Percentiles rank a stretch among this genome's conserved stretches.
Conservation (phyloP, 2,329 filamentous ascomycete species). For the Bisporella sp. region DNA sequence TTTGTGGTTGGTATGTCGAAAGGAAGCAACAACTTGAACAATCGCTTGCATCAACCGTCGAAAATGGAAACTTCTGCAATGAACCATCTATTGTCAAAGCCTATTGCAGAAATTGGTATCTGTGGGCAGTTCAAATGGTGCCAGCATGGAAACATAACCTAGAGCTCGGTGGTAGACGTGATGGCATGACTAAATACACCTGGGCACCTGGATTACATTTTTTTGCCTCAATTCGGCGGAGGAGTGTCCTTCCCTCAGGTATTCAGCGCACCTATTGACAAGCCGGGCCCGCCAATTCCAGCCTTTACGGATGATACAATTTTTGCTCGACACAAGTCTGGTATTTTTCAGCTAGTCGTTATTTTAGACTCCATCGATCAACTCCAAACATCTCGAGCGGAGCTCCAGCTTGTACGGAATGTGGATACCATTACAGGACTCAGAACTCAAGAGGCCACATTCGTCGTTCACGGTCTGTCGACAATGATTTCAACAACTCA, state of each 20-base stretch:
- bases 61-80: conserved; percentile 29
- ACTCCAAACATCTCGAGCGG: no score
- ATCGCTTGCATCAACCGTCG: conserved; percentile 29
- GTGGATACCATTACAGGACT: neutral
- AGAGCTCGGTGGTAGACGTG: no score
- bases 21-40: conserved; percentile 31
- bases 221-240: neutral
- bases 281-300: neutral
- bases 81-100: conserved; percentile 18
- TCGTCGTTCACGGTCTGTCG: neutral
- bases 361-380: neutral
- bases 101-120: no score
- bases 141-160: no score
- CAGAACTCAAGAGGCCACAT: neutral
- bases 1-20: conserved; percentile 29
- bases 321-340: neutral
- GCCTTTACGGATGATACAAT: neutral
- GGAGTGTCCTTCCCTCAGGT: neutral
- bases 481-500: neutral
- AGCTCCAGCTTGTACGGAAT: no score
- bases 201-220: no score
- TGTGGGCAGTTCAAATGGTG: no score
- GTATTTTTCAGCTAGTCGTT: neutral
- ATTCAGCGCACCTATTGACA: neutral
- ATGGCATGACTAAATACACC: no score